Base-by-base conservation (phyloP, 306 rosid genomes). In the Citrullus mucosospermus region DNA sequence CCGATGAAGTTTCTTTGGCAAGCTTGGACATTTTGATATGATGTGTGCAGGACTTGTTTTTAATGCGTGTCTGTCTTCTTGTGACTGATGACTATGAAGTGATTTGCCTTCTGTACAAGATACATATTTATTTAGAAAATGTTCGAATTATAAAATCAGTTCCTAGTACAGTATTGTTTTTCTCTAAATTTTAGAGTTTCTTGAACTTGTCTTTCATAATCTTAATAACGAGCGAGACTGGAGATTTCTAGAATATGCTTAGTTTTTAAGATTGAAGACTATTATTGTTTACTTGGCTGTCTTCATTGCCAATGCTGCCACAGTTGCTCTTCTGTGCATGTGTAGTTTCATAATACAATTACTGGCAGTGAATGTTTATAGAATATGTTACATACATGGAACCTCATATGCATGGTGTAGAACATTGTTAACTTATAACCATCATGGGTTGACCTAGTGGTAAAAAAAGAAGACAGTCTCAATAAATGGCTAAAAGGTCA, bases 21-120 rank as follows among this genome's bases (percentile, higher is more conserved):
- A 53, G 2, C 44, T 34, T 74, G 46, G 43, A 12, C 58, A 3
- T 72, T 72, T 72, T 18, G 14, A 39, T 25, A 39, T 16, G 60
- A 53, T 14, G 18, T 72, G 41, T 48, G 58, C 0, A 39, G 16
- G 50, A 66, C 50, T 16, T 39, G 50, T 58, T 58, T 70, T 71
- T 61, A 78, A 48, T 76, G 51, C 67, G 6, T n/a, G 72, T 53
- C 36, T 51, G 41, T 62, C 76, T 55, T 70, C 79, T 78, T 82
- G 66, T 57, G 80, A 83, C 34, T 63, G 53, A 77, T 84, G 53
- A 34, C 43, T 56, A 6, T 43, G 79, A 72, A 77, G 15, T 41
- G 81, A 60, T 77, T 75, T 48, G 65, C 67, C 3, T 53, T 56
- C 8, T 62, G 56, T 81, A 78, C 80, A 74, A 74, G 75, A 22